Base-by-base conservation (phyloP, 2,329 filamentous ascomycete species). In the Sclerotinia minor region DNA sequence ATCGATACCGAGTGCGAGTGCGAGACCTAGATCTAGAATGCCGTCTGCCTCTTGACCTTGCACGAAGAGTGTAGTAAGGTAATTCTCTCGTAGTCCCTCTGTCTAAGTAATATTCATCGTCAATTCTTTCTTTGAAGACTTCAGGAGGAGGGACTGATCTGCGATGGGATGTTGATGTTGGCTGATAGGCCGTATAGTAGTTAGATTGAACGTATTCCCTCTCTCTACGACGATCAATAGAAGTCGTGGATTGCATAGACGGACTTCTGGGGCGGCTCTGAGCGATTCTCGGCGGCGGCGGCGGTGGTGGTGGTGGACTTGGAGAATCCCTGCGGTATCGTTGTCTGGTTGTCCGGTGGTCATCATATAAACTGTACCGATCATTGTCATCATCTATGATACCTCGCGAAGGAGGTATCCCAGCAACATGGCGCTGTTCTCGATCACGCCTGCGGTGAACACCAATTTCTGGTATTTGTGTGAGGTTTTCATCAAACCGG, bases 401-500 rank as follows among this genome's bases (percentile, higher is more conserved):
- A 6, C 35, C 17, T 26, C n/a, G 32, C n/a, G 47, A n/a, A 24
- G 24, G 19, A 41, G n/a, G 9, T 26, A 7, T 19, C 26, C 11
- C 47, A 26, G 32, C 47, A 38, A 13, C 32, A 53, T 41, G n/a
- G 35, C 24, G 35, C n/a, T 50, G n/a, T 26, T 53, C 47, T 26
- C 29, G n/a, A 52, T n/a, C 17, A 15, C 24, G 47, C 3, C 47
- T 9, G 11, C 24, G 49, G 32, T 26, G 32, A 64, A 26, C 15
- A 8, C 60, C 60, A 41, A 64, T 29, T 9, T 41, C n/a, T 26
- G 60, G 60, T 49, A 64, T 64, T 26, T 29, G 29, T 21, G 47
- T 41, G 47, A 24, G 29, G 47, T 8, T 53, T 50, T 64, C 45
- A 29, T 64, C 32, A 53, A 64, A 64, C n/a, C 60, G 60, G 3